Base-by-base conservation (phyloP, 73 alveolate species). In the Diophrys sp. region DNA sequence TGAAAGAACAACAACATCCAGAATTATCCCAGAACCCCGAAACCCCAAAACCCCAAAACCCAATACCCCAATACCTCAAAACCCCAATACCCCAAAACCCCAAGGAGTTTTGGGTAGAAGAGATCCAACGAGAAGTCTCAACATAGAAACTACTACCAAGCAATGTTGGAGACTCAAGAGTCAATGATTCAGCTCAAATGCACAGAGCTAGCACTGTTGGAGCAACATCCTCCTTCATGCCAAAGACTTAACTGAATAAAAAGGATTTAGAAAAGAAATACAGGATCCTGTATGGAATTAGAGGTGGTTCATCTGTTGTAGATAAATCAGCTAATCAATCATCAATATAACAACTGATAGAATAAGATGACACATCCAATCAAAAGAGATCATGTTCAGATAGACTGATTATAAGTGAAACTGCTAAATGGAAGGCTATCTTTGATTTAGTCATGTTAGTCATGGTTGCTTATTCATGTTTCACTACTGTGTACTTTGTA, bases 381-480 rank as follows among this genome's bases (percentile, higher is more conserved):
- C 56, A 23, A 29, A 67, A 78, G 34, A 34, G 53, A 53, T 33
- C 83, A 11, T 70, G 56, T 33, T 11, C 71, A 2, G 91, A 77
- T 62, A 77, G 56, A 31, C 25, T 84, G 14, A 84, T 84, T 18
- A 83, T 84, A n/a, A 32, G 76, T 53, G 82, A 76, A 56, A 67
- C 78, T 67, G 56, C 83, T 53, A 84, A 71, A 56, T 76, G 84
- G 81, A 84, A 84, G 29, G 91, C 91, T 2, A 70, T 80, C 25
- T 84, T 84, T 84, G 91, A 84, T 78, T 70, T 84, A 29, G n/a
- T 44, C 62, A 70, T 84, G 79, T 69, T 84, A 25, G 56, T 84
- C 25, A n/a, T 77, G 56, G 91, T 84, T 2, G 91, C 87, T 24
- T 84, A 84, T 33, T 77, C 91, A 55, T 84, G 91, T 27, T 67